Evolutionary conservation across 1,284 basidiomycete genomes (phyloP).

Genomic region (Sporisorium scitamineum): DNA sequence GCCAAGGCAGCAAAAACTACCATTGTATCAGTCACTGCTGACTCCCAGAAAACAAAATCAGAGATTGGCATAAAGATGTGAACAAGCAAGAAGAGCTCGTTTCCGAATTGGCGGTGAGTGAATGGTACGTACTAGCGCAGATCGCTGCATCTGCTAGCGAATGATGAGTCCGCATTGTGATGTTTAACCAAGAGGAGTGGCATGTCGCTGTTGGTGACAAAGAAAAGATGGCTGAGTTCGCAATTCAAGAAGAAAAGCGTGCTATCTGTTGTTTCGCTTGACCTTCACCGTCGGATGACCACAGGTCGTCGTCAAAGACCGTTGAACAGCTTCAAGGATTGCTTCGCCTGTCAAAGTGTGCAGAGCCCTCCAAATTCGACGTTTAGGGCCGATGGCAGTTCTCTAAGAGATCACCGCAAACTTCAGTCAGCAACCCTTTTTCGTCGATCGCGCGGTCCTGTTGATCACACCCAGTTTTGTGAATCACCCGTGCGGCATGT

Average conservation of each 20-base stretch:
- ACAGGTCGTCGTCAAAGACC: not conserved
- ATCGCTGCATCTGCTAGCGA: not conserved
- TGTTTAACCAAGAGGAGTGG: not conserved
- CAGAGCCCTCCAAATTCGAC: not conserved
- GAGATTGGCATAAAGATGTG: not conserved
- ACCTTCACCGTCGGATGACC: not conserved
- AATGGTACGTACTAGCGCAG: not conserved
- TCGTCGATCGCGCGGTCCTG: not conserved
- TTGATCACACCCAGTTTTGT: not conserved
- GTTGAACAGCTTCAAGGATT: not conserved
- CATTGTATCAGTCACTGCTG: not conserved
- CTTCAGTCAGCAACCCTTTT: not conserved
- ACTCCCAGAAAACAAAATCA: not conserved
- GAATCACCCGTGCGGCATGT: too few species aligned
- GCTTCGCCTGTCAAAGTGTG: conserved; percentile 1
- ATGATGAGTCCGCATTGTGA: not conserved
- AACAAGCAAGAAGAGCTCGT: not conserved
- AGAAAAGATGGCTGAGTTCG: not conserved
- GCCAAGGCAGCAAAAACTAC: too few species aligned
- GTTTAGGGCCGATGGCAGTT: not conserved
- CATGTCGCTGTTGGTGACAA: not conserved
- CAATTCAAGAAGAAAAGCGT: not conserved
- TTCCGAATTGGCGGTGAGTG: not conserved
- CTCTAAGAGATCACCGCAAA: not conserved
- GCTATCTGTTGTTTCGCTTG: not conserved